phyloP scores from a whole-genome alignment of 176 grass and related monocot genomes.

The Juncus inflexus region DNA sequence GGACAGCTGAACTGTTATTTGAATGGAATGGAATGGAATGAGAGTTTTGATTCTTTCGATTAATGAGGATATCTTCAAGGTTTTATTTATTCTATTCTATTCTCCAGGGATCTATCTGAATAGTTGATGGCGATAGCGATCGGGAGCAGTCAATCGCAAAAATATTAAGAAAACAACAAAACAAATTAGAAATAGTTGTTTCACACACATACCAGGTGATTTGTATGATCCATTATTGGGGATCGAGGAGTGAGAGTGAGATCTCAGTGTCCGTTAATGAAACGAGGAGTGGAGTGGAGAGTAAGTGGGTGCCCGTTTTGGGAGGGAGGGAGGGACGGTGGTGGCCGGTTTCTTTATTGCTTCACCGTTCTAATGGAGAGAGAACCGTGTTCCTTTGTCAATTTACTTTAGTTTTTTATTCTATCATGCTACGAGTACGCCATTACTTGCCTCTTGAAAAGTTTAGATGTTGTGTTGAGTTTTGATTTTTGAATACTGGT shows the following conservation, averaged over 20 bases:
- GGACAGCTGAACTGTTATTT: not conserved
- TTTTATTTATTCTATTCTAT: not conserved
- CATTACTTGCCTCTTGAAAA: not conserved
- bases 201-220: too few species aligned
- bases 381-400: conserved; percentile 30
- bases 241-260: not conserved
- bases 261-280: not conserved
- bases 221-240: not conserved
- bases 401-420: not conserved
- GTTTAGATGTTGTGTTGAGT: not conserved
- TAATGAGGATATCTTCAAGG: not conserved
- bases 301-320: conserved; percentile 1
- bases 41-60: not conserved
- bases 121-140: conserved; percentile 17
- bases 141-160: not conserved
- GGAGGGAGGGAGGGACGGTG: conserved; percentile 13
- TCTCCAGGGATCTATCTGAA: conserved; percentile 25
- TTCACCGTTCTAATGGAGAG: not conserved
- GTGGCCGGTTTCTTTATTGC: conserved; percentile 28
- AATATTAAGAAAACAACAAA: conserved; percentile 7
- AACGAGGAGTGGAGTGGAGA: conserved; percentile 1
- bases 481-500: not conserved
- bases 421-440: conserved; percentile 5
- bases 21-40: not conserved
- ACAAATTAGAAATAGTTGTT: not conserved